Evolutionary conservation across 805 yeast genomes (phyloP), one percentile per base, ranked within the genome.

Genomic region (Pichia scutulata): DNA sequence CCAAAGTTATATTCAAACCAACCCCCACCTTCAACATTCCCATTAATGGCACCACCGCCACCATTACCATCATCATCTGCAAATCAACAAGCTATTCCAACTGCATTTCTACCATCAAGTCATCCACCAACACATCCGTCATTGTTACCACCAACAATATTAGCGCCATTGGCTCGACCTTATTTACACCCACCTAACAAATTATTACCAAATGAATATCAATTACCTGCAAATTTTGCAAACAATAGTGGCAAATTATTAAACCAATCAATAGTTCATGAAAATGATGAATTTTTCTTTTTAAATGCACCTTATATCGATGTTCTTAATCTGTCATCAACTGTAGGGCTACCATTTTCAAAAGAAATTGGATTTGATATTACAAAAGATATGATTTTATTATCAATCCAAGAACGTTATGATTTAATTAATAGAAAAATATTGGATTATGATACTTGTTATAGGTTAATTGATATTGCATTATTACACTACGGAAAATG

Each of bases 401-500:
- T 42, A n/a, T 48, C 48, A 22, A 45, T 49, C 21, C 49, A 49
- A 37, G 47, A 51, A 47, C 30, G 53, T 24, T 51, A 55, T 37
- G 64, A 63, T 44, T 26, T 59, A 14, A 51, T 63, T 14, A 51
- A 48, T 10, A 58, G 75, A 37, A 78, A 78, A 2, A 66, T 82
- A 13, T 59, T 84, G 10, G 61, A 76, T 4, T 59, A 70, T 41
- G 60, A 64, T 4, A 77, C 78, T 46, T 78, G 78, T 0, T 55
- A 70, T 8, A 64, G 67, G 14, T 63, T 83, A 41, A 66, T 84
- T 54, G 69, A 69, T 44, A 73, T 71, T 48, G 82, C 82, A 59
- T 67, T 80, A 41, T 70, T 77, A 37, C 73, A 76, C 55, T 84
- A 80, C 58, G 85, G 86, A 14, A 70, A 82, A 21, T 84, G 90